Evolutionary conservation across 768 basidiomycete species (phyloP).

Genomic region (Boletus subparvulus): DNA sequence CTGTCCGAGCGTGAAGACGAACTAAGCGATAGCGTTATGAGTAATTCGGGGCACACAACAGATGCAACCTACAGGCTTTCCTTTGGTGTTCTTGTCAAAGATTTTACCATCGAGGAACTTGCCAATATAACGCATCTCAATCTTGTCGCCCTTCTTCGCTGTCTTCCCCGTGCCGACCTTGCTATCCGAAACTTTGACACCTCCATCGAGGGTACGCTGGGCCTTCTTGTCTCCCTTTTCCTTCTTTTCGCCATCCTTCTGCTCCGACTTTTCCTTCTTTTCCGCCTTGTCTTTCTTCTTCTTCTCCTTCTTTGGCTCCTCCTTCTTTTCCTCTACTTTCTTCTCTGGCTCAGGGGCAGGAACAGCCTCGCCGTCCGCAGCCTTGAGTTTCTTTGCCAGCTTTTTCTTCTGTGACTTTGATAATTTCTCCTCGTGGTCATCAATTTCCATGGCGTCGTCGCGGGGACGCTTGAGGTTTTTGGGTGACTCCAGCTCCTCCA

Average conservation of each 20-base stretch:
- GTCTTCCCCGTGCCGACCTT: slow-evolving; percentile 81
- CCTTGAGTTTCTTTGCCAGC: slow-evolving; percentile 72
- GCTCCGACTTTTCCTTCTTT: slow-evolving; percentile 33
- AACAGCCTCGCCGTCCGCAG: slow-evolving; percentile 47
- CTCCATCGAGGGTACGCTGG: slow-evolving; percentile 53
- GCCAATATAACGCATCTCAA: slow-evolving; percentile 91
- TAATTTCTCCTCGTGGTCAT: slow-evolving; percentile 37
- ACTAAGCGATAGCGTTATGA: slow-evolving; percentile 39
- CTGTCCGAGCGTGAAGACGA: slow-evolving; percentile 75
- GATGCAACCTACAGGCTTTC: slow-evolving; percentile 67
- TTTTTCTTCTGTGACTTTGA: slow-evolving; percentile 61
- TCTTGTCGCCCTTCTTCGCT: slow-evolving; percentile 82
- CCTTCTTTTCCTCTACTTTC: slow-evolving; percentile 36
- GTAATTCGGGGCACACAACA: slow-evolving; percentile 7
- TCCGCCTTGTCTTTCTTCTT: slow-evolving; percentile 35
- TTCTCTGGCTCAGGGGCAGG: slow-evolving; percentile 26
- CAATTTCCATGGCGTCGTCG: slow-evolving; percentile 53
- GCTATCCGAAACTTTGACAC: slow-evolving; percentile 73
- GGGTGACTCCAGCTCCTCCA: slow-evolving; percentile 34
- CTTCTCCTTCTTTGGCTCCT: slow-evolving; percentile 66
- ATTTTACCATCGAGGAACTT: slow-evolving; percentile 74
- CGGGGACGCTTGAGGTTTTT: slow-evolving; percentile 68
- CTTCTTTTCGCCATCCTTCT: slow-evolving; percentile 31
- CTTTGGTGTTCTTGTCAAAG: slow-evolving; percentile 81
- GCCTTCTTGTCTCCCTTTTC: slow-evolving; percentile 25